phyloP scores from a whole-genome alignment of 2,329 filamentous ascomycete genomes.

The Aspergillus intermedius region DNA sequence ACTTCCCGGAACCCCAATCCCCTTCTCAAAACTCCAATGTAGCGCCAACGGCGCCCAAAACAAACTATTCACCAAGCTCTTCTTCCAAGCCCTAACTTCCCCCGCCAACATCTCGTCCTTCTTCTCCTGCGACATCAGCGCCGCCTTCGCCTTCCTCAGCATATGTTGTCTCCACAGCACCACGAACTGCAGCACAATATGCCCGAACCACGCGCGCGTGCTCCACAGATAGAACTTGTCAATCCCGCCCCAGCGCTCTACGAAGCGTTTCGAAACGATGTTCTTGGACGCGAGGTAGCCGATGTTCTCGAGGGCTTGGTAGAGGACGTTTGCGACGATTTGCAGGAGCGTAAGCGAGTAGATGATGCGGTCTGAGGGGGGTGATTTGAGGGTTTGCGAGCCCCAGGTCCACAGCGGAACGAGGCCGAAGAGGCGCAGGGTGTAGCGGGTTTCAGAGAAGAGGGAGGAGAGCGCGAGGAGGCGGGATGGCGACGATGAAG shows the following conservation, averaged over 20 bases:
- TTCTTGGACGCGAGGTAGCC: constrained; percentile 70
- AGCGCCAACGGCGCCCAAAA: constrained; percentile 77
- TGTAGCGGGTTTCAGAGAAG: constrained; percentile 48
- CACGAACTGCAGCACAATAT: constrained; percentile 69
- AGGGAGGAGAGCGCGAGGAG: constrained; percentile 41
- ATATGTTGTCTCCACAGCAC: constrained; percentile 49
- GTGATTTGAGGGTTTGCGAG: constrained; percentile 55
- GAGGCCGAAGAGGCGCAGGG: constrained; percentile 54
- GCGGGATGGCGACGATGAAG: constrained; percentile 32
- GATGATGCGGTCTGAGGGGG: constrained; percentile 39
- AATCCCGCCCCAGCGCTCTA: constrained; percentile 47
- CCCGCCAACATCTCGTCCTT: constrained; percentile 23
- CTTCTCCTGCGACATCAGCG: constrained; percentile 17
- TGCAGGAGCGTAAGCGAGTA: constrained; percentile 59
- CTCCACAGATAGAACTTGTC: constrained; percentile 63
- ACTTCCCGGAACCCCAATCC: constrained; percentile 52
- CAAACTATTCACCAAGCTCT: constrained; percentile 58
- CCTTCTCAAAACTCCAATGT: constrained; percentile 71
- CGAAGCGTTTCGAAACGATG: constrained; percentile 48
- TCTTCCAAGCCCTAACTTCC: constrained; percentile 53
- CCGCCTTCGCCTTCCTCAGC: constrained; percentile 24
- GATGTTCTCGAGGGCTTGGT: constrained; percentile 77
- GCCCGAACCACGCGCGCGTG: constrained; percentile 71
- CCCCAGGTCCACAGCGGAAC: constrained; percentile 71
- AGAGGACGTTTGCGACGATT: constrained; percentile 60